Base-by-base conservation (phyloP, 805 yeast species). In the Candida nemodendra region DNA sequence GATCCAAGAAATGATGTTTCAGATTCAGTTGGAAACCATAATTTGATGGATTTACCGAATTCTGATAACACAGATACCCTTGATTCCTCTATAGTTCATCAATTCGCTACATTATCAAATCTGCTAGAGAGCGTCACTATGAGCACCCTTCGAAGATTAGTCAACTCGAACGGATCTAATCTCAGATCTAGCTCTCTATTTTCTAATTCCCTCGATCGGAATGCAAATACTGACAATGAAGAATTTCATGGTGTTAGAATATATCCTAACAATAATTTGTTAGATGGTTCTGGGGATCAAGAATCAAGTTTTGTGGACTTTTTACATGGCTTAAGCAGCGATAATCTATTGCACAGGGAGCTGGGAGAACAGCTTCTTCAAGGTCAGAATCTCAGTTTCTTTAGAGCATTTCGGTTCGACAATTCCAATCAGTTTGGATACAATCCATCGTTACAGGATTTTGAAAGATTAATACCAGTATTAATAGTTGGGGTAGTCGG, bases 231-330 rank as follows among this genome's bases (percentile, higher is more conserved):
- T 9, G 41, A 35, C 23, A 36, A 30, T 17, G 47, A 48, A 14
- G 28, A 30, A 12, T 45, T 39, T 26, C 29, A 37, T 19, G 59
- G 59, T 11, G 41, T 41, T 16, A 42, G 59, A 31, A 48, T 51
- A 13, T 55, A 50, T 32, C 49, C 46, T 12, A 26, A 35, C 8
- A 37, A 37, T n/a, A 32, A 30, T 17, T 21, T 41, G 9, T 38
- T 38, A 18, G 39, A 36, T 21, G 27, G 38, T 13, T n/a, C n/a
- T n/a, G n/a, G n/a, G n/a, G n/a, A n/a, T n/a, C 25, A 41, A 18
- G 74, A 71, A 39, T 44, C 65, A 5, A 68, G 65, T 9, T 76
- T 74, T 51, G 57, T 59, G 23, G 74, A 72, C 26, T 76, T 76
- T 43, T 45, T 74, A 6, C 44, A 52, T 6, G 69, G 55, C 1